A percentile compares a stretch with the other conserved stretches of the same genome.
phyloP scores from a whole-genome alignment of 352 stramenopile genomes.

The Aphanomyces astaci region DNA sequence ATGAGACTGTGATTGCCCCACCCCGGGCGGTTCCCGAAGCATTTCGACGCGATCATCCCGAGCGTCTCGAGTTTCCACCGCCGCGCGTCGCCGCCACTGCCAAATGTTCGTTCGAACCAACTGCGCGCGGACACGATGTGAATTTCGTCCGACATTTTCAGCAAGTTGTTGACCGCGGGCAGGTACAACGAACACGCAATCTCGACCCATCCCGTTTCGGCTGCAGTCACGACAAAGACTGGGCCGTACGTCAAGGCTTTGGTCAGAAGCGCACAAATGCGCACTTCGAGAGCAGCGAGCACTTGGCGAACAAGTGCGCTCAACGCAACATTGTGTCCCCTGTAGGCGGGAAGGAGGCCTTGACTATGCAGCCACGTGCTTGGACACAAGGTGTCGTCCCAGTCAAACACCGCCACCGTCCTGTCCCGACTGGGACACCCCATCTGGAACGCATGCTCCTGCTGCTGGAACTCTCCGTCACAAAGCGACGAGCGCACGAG shows the following conservation, averaged over 20 bases:
- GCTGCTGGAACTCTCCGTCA: background rate
- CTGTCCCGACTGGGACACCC: constrained; percentile 24
- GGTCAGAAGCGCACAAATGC: constrained; percentile 32
- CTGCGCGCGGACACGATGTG: constrained; percentile 79
- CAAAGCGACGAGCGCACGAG: background rate
- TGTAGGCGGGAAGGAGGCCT: constrained; percentile 70
- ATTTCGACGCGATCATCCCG: constrained; percentile 79
- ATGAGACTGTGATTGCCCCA: constrained; percentile 72
- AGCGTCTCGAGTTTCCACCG: constrained; percentile 83
- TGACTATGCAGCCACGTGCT: constrained; percentile 78
- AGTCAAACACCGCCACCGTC: constrained; percentile 82
- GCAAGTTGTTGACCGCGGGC: constrained; percentile 48
- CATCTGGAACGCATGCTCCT: background rate
- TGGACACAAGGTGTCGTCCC: constrained; percentile 83
- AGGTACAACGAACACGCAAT: constrained; percentile 73
- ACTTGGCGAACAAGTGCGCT: constrained; percentile 42
- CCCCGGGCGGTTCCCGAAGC: constrained; percentile 35
- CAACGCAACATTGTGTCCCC: constrained; percentile 58
- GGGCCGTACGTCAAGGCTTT: constrained; percentile 71
- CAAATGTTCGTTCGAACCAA: constrained; percentile 83
- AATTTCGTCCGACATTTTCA: constrained; percentile 57
- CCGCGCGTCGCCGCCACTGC: constrained; percentile 62
- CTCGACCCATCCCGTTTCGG: constrained; percentile 78
- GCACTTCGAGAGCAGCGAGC: background rate
- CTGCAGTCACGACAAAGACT: constrained; percentile 80